Conservation (phyloP, 176 grass and related monocot genomes). For the Dendrocalamus sinicus region DNA sequence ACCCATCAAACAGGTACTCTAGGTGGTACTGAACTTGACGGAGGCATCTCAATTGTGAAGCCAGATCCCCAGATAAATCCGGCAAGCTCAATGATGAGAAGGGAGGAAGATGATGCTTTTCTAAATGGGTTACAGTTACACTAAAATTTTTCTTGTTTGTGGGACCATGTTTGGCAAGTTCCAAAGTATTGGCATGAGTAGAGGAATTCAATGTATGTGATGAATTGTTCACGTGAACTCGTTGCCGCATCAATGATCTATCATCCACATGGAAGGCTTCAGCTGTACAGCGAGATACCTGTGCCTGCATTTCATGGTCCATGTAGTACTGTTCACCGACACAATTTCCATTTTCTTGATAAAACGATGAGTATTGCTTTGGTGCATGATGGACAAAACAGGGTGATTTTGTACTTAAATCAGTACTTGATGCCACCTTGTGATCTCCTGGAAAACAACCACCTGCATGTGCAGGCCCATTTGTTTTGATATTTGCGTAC, state of each 20-base stretch:
- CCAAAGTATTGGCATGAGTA: background rate
- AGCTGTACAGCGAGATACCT: background rate
- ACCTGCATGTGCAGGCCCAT: conserved; percentile 18
- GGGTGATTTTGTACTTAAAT: conserved; percentile 35
- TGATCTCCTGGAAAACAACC: background rate
- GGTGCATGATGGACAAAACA: conserved; percentile 6
- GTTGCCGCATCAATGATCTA: conserved; percentile 17
- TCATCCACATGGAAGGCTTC: conserved; percentile 14
- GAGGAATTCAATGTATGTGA: conserved; percentile 23
- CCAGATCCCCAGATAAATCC: conserved; percentile 70
- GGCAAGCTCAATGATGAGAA: conserved; percentile 38
- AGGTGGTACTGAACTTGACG: conserved; percentile 66
- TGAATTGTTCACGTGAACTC: conserved; percentile 19
- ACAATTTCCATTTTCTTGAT: conserved; percentile 29
- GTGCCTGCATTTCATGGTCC: conserved; percentile 20
- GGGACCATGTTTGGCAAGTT: conserved; percentile 16
- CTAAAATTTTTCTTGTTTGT: conserved; percentile 33
- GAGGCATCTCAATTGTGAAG: conserved; percentile 63
- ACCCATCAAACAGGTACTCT: conserved; percentile 57
- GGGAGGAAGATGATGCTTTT: conserved; percentile 19
- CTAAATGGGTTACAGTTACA: conserved; percentile 5
- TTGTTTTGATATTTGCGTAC: background rate
- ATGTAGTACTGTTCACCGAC: conserved; percentile 11
- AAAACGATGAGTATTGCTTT: conserved; percentile 23
- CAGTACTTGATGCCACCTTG: conserved; percentile 21